Conservation (phyloP, 371 early-diverging fungal species). For the Coemansia sp. region DNA sequence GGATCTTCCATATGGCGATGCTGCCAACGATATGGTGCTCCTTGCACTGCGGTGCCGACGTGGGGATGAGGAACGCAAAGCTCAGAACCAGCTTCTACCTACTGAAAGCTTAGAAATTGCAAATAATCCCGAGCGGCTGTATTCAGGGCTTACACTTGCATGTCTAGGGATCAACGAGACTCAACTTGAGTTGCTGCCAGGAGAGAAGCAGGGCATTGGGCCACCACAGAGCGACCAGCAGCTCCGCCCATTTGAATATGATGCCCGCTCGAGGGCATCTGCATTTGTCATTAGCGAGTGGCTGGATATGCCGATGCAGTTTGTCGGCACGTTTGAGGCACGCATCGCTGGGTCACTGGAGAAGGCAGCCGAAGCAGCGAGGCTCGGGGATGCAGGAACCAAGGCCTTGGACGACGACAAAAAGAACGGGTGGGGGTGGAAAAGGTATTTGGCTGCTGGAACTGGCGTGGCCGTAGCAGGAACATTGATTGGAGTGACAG, state of each 20-base stretch:
- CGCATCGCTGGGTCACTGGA: conserved; percentile 29
- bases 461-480: conserved; percentile 45
- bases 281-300: conserved; percentile 35
- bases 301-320: conserved; percentile 40
- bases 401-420: conserved; percentile 25
- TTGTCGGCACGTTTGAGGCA: conserved; percentile 30
- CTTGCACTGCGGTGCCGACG: conserved; percentile 38
- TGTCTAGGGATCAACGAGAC: conserved; percentile 27
- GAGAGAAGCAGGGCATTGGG: background rate
- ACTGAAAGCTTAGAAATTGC: conserved; percentile 19
- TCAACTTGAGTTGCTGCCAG: conserved; percentile 8
- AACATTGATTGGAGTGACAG: conserved; percentile 44
- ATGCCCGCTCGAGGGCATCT: conserved; percentile 44
- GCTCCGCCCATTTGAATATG: conserved; percentile 41
- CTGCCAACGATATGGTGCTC: conserved; percentile 41
- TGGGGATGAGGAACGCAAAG: conserved; percentile 24
- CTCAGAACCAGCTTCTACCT: background rate
- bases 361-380: conserved; percentile 20
- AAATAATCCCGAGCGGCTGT: conserved; percentile 28
- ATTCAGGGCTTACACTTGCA: conserved; percentile 28
- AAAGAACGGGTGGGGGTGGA: conserved; percentile 38
- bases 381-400: conserved; percentile 28
- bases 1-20: conserved; percentile 28
- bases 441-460: conserved; percentile 39
- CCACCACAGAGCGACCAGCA: background rate